phyloP scores from a whole-genome alignment of 108 stramenopile genomes.

The Seminavis robusta region DNA sequence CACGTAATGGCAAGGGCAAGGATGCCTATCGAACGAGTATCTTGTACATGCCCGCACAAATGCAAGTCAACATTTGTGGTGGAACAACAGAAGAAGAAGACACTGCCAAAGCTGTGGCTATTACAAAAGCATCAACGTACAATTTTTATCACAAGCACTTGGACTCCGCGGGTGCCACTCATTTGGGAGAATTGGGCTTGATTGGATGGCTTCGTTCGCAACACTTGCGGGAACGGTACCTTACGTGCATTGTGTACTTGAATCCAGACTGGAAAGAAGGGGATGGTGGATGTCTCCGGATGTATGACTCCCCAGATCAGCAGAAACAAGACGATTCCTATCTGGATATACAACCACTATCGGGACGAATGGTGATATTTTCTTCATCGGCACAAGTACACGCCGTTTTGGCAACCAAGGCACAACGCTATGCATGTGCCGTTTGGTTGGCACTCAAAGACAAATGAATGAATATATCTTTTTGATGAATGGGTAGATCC shows the following conservation, averaged over 20 bases:
- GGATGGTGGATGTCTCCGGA: constrained; percentile 22
- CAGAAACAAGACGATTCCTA: background rate
- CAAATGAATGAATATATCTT: no score
- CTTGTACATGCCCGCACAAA: background rate
- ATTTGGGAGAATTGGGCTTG: constrained; percentile 1
- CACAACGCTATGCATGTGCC: no score
- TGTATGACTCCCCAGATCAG: constrained; percentile 4
- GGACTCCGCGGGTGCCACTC: background rate
- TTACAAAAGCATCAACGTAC: background rate
- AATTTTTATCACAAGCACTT: background rate
- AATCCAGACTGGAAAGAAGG: constrained; percentile 35
- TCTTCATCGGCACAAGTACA: background rate
- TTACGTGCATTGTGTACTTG: constrained; percentile 41
- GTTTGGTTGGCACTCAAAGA: no score
- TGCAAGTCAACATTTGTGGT: background rate
- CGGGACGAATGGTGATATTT: constrained; percentile 5
- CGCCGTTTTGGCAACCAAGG: no score
- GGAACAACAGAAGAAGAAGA: background rate
- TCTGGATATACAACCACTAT: constrained; percentile 2
- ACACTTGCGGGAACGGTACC: constrained; percentile 12
- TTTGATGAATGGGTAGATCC: no score
- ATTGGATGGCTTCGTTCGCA: constrained; percentile 7
- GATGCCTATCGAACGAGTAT: background rate
- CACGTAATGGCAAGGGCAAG: background rate
- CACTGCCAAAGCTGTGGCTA: background rate